Percentiles rank a stretch among this genome's conserved stretches.
phyloP scores from a whole-genome alignment of 176 grass and related monocot species.

The barley (Hordeum vulgare) region MorexV3_pseudomolecules_assembly NC_058519.1:454563149-454563648 shows the following conservation, averaged over 20 bases:
- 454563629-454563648: background rate
- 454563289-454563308: background rate
- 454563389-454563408: slow-evolving; percentile 25
- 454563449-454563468: background rate
- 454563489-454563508: slow-evolving; percentile 25
- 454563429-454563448: slow-evolving; percentile 19
- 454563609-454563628: background rate
- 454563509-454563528: background rate
- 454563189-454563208: background rate
- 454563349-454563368: background rate
- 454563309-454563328: background rate
- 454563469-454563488: slow-evolving; percentile 7
- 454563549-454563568: slow-evolving; percentile 95
- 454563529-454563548: slow-evolving; percentile 34
- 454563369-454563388: background rate
- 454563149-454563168: no score
- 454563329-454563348: background rate
- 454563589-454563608: slow-evolving; percentile 51
- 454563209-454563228: background rate
- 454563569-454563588: slow-evolving; percentile 72
- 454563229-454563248: background rate
- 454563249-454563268: background rate
- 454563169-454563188: background rate
- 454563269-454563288: background rate
- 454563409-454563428: slow-evolving; percentile 51